Percentiles rank a stretch among this genome's conserved stretches.
These are phyloP conservation scores for Coemansia sp. DNA, from an alignment of 192 early-diverging fungal species.

Conservation along the genomic window DNA sequence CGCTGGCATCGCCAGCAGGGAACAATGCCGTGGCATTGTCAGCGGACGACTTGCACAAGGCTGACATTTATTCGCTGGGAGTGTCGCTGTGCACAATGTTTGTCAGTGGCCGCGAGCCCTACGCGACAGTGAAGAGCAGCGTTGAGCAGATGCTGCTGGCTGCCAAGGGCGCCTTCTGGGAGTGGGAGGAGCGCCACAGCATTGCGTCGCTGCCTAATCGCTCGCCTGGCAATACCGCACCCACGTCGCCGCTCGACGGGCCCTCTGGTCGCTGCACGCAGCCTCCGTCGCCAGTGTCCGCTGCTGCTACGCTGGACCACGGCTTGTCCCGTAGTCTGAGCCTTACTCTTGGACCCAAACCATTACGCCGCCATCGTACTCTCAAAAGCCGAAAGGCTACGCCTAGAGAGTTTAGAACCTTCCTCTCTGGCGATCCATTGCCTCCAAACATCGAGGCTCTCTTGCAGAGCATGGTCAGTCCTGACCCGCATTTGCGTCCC, in stretches of 20 bases:
- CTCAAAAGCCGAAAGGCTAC: constrained; percentile 33
- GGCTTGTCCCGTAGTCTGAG: constrained; percentile 35
- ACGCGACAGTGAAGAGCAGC: constrained; percentile 58
- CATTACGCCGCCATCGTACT: constrained; percentile 41
- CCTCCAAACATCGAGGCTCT: constrained; percentile 38
- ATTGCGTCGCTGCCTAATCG: constrained; percentile 26
- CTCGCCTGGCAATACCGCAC: constrained; percentile 3
- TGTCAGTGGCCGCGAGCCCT: constrained; percentile 61
- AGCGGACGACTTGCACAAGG: constrained; percentile 39
- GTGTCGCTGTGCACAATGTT: constrained; percentile 62
- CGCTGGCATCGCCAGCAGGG: constrained; percentile 34
- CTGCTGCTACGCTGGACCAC: constrained; percentile 1
- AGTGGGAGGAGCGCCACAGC: constrained; percentile 57
- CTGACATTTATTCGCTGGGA: constrained; percentile 61
- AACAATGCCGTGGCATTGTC: constrained; percentile 3
- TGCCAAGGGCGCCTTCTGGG: constrained; percentile 65
- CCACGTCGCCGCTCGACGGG: constrained; percentile 18
- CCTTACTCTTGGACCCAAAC: constrained; percentile 13
- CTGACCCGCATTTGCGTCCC: constrained; percentile 43
- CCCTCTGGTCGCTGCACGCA: constrained; percentile 17
- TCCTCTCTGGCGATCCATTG: constrained; percentile 46
- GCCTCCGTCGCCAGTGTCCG: constrained; percentile 27
- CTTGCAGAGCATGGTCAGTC: constrained; percentile 42
- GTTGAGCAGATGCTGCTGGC: constrained; percentile 65
- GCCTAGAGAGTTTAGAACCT: constrained; percentile 45